These are phyloP conservation scores for Pseudogymnoascus sp. DNA, from an alignment of 2,329 filamentous ascomycete species.

Conservation along the genomic window DNA sequence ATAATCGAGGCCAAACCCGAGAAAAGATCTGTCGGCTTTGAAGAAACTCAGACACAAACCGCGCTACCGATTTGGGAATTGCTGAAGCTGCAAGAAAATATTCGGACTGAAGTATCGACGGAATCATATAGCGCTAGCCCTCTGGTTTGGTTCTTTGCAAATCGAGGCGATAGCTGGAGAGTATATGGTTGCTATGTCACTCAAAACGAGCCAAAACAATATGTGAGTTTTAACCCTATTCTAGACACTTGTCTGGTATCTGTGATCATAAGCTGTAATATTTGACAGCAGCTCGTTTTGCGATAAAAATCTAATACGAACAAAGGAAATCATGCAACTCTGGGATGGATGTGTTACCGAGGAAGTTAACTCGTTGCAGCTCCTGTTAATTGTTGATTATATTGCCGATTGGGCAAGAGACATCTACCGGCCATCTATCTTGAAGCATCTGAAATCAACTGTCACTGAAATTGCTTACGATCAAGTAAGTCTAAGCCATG, in stretches of 20 bases:
- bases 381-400: slow-evolving; percentile 27
- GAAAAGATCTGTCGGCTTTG: slow-evolving; percentile 15
- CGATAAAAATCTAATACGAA: background rate
- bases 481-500: background rate
- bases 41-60: slow-evolving; percentile 20
- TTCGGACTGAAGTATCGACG: background rate
- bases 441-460: background rate
- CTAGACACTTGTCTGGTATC: background rate
- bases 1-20: slow-evolving; percentile 24
- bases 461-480: background rate
- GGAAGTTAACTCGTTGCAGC: slow-evolving; percentile 24
- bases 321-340: slow-evolving; percentile 18
- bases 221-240: background rate
- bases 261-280: no score
- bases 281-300: background rate
- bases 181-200: background rate
- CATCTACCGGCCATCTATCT: slow-evolving; percentile 19
- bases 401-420: slow-evolving; percentile 30
- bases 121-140: background rate
- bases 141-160: background rate
- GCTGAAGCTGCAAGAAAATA: slow-evolving; percentile 21
- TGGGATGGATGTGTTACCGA: slow-evolving; percentile 21
- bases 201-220: background rate
- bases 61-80: slow-evolving; percentile 22
- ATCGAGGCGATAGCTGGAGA: background rate